A percentile compares a stretch with the other conserved stretches of the same genome.
Evolutionary conservation across 371 early-diverging fungal species (phyloP).

Genomic region (Batkoa obscura): DNA sequence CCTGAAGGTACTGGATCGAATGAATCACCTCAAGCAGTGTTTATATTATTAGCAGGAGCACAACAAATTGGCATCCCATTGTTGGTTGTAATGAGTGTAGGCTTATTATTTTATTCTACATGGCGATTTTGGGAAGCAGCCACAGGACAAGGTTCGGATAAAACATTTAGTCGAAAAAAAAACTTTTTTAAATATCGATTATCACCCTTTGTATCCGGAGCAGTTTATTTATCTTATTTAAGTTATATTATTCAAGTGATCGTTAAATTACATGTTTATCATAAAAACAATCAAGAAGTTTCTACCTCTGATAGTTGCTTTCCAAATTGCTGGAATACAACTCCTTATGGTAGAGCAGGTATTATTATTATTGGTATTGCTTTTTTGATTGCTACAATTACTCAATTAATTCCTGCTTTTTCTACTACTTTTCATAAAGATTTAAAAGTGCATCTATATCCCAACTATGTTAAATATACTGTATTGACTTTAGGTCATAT

Average conservation of each 20-base stretch:
- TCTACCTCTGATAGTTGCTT: not conserved
- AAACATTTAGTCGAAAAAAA: not conserved
- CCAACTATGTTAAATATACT: not conserved
- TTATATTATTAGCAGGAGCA: not conserved
- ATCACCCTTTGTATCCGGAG: conserved; percentile 2
- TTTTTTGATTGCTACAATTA: conserved; percentile 3
- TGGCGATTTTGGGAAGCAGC: not conserved
- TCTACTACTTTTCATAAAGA: not conserved
- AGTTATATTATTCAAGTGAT: conserved; percentile 1
- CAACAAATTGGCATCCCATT: conserved; percentile 1
- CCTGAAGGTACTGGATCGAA: not conserved
- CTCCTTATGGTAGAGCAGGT: not conserved
- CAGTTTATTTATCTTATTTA: not conserved
- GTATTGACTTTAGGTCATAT: not conserved
- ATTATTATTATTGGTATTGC: conserved; percentile 1
- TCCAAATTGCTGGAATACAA: conserved; percentile 1
- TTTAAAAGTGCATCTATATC: not conserved
- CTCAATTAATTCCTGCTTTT: conserved; percentile 1
- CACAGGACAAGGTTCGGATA: conserved; percentile 3
- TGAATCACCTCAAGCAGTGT: conserved; percentile 1
- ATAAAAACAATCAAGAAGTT: not conserved
- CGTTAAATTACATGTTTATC: not conserved
- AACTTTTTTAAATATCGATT: conserved; percentile 5
- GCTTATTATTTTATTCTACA: not conserved
- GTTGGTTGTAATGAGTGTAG: not conserved